Evolutionary conservation across 2,329 filamentous ascomycete genomes (phyloP), one percentile per base, ranked within the genome.

Genomic region (Claviceps fusiformis): DNA sequence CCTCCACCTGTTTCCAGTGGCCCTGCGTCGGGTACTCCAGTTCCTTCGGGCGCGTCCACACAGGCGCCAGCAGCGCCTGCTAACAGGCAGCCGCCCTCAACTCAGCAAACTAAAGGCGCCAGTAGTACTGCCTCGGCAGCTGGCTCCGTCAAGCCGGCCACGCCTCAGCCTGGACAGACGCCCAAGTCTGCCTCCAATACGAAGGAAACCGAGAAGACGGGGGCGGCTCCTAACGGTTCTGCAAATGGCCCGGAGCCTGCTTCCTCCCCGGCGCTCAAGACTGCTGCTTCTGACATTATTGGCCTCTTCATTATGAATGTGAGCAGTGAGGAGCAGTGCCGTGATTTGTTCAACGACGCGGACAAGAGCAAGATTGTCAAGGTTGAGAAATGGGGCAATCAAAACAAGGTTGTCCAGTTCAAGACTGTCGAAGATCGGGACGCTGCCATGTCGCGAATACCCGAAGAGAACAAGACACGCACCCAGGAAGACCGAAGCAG

Each of bases 251-350:
- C 76, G 5, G 80, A 82, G 49, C 71, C 78, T 13, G 70, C 74
- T 3, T 70, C 77, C n/a, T 81, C 81, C 2, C 78, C 81, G 17
- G 78, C 79, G 7, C 73, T 78, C 33, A 85, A 87, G 67, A 79
- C 73, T 41, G 65, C 75, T 48, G 72, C 78, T 19, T 79, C 89
- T 64, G 82, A 80, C 61, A 89, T 86, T 62, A 85, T 89, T 63
- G 92, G 88, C 51, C 80, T 98, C 24, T 98, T 96, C 70, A 84
- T 98, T 58, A 88, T 87, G 73, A 91, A 91, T 64, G 83, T 91
- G 27, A 87, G 84, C 63, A 86, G 81, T 54, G 88, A 92, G 60
- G 88, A 95, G 37, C 87, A 91, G 58, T 86, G 89, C 43, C 85
- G 86, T 55, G 84, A 88, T 39, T 76, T 95, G 29, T 92, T 98